Evolutionary conservation across 1,139 yeast species (phyloP).

Genomic region (Hemisphaericaspora subhashii): DNA sequence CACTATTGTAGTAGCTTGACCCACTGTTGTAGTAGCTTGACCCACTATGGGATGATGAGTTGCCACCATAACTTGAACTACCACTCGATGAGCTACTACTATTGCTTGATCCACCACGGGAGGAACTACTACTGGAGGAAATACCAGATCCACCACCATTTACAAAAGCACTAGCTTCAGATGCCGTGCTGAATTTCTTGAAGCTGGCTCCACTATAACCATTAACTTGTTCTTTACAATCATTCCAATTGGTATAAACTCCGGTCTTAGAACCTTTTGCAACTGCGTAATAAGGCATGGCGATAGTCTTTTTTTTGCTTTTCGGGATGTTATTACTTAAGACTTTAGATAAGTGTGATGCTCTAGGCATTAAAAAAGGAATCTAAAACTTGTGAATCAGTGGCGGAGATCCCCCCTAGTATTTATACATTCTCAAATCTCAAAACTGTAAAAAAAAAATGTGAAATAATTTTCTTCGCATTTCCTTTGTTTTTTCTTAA

Average conservation of each 20-base stretch:
- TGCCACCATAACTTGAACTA: neutral
- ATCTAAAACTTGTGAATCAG: too few species aligned
- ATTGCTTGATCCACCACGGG: neutral
- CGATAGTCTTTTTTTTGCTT: too few species aligned
- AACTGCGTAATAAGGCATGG: slow-evolving; percentile 58
- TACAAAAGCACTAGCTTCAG: slow-evolving; percentile 38
- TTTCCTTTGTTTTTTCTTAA: too few species aligned
- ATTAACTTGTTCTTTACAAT: slow-evolving; percentile 44
- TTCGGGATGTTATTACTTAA: too few species aligned
- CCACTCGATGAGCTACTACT: neutral
- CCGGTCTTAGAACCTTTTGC: slow-evolving; percentile 56
- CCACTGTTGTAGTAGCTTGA: neutral
- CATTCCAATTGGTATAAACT: slow-evolving; percentile 52
- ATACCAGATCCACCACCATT: neutral
- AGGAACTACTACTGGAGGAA: neutral
- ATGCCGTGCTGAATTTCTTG: slow-evolving; percentile 49
- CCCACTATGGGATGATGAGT: neutral
- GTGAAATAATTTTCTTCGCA: too few species aligned
- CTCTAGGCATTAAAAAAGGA: too few species aligned
- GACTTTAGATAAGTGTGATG: too few species aligned
- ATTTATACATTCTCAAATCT: too few species aligned
- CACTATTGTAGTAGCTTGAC: neutral
- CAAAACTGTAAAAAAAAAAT: too few species aligned
- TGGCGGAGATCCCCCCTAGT: too few species aligned
- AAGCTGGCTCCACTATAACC: slow-evolving; percentile 56